A percentile compares a stretch with the other conserved stretches of the same genome.
These are phyloP conservation scores for Dioscorea alata DNA, from an alignment of 106 monocot genomes.

Conservation along the genomic window DNA sequence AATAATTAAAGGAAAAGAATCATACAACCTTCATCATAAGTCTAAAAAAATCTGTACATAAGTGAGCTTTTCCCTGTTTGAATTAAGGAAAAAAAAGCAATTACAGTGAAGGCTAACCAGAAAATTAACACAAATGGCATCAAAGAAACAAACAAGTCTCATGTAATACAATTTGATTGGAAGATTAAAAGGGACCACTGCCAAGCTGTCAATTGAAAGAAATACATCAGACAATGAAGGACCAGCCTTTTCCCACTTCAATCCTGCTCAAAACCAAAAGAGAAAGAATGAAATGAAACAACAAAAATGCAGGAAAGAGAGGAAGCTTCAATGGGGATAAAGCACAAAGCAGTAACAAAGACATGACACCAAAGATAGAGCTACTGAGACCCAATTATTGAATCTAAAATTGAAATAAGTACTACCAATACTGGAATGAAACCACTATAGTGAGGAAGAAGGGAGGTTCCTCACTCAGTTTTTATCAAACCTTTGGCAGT, in stretches of 20 bases:
- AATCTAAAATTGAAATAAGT: neutral
- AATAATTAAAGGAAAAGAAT: too few species aligned
- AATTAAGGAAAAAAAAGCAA: too few species aligned
- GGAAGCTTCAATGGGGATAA: neutral
- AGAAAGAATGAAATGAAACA: neutral
- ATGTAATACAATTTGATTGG: neutral
- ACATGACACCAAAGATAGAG: constrained; percentile 1
- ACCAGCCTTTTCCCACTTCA: neutral
- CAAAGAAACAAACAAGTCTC: too few species aligned
- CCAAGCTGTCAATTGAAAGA: neutral
- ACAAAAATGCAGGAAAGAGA: neutral
- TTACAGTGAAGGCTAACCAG: too few species aligned
- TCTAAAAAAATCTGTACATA: too few species aligned
- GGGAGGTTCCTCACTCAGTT: neutral
- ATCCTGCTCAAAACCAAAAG: neutral
- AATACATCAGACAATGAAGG: neutral
- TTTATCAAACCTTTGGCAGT: neutral
- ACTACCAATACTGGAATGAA: neutral
- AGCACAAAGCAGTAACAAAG: constrained; percentile 1
- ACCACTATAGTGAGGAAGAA: neutral
- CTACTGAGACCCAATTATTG: neutral
- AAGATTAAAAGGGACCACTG: neutral
- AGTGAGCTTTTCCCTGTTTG: too few species aligned
- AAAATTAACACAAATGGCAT: too few species aligned
- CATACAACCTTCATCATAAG: too few species aligned